A percentile compares a stretch with the other conserved stretches of the same genome.
phyloP scores from a whole-genome alignment of 331 rosid genomes.

The Malus hybrid region DNA sequence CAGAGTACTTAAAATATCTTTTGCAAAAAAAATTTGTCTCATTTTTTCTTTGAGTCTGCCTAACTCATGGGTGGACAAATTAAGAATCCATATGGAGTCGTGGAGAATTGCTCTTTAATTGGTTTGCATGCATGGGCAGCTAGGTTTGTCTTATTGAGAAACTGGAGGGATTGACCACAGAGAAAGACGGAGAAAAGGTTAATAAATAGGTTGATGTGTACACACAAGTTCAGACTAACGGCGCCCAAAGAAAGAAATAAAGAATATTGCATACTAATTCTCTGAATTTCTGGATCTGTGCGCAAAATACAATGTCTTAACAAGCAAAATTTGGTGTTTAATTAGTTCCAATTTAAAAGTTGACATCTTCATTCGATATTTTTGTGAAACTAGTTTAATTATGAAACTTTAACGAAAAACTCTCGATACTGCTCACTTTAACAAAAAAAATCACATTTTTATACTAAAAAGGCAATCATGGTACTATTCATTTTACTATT shows the following conservation, averaged over 20 bases:
- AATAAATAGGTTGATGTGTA: neutral
- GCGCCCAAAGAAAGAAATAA: constrained; percentile 20
- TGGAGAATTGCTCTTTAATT: neutral
- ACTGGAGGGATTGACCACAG: neutral
- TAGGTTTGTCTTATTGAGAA: neutral
- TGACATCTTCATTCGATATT: neutral
- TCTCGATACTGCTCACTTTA: too few relatives aligned
- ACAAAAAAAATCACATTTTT: too few relatives aligned
- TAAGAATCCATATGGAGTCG: constrained; percentile 1
- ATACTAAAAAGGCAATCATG: too few relatives aligned
- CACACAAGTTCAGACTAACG: constrained; percentile 6
- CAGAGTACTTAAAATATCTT: too few relatives aligned
- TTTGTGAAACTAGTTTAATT: too few relatives aligned
- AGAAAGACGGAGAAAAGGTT: neutral
- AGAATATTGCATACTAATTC: neutral
- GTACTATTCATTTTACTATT: too few relatives aligned
- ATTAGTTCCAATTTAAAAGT: neutral
- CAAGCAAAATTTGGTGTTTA: neutral
- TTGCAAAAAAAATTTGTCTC: neutral
- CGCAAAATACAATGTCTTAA: neutral
- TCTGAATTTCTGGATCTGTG: neutral
- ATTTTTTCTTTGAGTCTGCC: too few relatives aligned
- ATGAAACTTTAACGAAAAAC: too few relatives aligned
- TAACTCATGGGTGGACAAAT: neutral
- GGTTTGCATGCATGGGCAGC: neutral